Conservation (phyloP, 768 basidiomycete genomes). For the Xerocomellus amylosporus region DNA sequence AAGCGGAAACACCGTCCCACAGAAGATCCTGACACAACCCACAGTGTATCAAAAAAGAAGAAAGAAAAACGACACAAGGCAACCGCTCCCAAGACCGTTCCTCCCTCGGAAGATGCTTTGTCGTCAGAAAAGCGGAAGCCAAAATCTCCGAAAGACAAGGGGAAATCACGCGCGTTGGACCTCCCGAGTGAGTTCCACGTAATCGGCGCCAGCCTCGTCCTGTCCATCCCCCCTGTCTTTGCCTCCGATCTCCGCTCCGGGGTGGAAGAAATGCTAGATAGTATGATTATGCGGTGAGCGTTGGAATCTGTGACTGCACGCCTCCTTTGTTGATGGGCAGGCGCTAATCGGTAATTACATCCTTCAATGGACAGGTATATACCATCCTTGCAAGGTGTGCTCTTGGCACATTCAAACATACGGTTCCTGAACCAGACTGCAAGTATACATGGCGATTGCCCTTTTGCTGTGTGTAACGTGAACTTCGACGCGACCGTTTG, state of each 20-base stretch:
- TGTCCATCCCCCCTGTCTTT: conserved; percentile 83
- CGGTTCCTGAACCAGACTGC: conserved; percentile 63
- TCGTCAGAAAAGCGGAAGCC: conserved; percentile 15
- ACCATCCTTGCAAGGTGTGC: conserved; percentile 80
- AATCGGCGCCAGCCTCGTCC: conserved; percentile 59
- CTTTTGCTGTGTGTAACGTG: conserved; percentile 73
- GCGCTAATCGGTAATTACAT: background rate
- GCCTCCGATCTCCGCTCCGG: conserved; percentile 68
- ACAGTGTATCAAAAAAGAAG: conserved; percentile 36
- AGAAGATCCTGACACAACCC: conserved; percentile 14
- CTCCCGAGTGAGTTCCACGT: conserved; percentile 52
- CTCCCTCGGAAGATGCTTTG: conserved; percentile 8
- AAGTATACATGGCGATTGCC: conserved; percentile 75
- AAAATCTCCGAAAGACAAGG: conserved; percentile 35
- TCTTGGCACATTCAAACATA: conserved; percentile 82
- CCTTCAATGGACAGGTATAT: conserved; percentile 62
- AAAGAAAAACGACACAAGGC: conserved; percentile 31
- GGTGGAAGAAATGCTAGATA: conserved; percentile 87
- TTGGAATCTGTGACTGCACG: conserved; percentile 3
- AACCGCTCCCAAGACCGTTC: background rate
- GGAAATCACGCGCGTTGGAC: conserved; percentile 35
- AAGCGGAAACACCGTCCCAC: conserved; percentile 50
- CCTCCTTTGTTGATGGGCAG: background rate
- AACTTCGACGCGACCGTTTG: conserved; percentile 84
- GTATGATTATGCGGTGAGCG: conserved; percentile 89